phyloP scores from a whole-genome alignment of 257 asterid genomes.

The Ligustrum vulgare region DNA sequence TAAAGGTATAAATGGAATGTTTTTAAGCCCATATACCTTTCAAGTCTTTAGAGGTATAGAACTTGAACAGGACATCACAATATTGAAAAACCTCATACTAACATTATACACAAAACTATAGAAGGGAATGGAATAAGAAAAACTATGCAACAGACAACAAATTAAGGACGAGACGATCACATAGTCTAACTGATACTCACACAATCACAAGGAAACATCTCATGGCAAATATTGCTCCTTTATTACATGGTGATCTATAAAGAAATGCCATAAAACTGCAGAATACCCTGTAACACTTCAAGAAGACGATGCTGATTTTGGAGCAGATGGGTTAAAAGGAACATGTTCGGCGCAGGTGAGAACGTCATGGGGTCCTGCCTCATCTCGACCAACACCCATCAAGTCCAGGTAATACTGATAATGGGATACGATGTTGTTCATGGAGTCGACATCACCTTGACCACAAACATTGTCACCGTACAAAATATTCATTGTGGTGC shows the following conservation, averaged over 20 bases:
- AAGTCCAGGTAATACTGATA: slow-evolving; percentile 70
- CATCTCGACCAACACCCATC: slow-evolving; percentile 78
- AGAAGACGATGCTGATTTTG: slow-evolving; percentile 44
- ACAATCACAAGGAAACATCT: slow-evolving; percentile 11
- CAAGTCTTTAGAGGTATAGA: neutral
- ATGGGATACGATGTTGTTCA: slow-evolving; percentile 73
- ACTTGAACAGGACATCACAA: slow-evolving; percentile 14
- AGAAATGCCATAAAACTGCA: slow-evolving; percentile 1
- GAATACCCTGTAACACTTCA: slow-evolving; percentile 24
- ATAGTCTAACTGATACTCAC: slow-evolving; percentile 23
- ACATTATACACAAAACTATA: slow-evolving; percentile 21
- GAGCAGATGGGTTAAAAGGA: slow-evolving; percentile 49
- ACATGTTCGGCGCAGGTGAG: slow-evolving; percentile 75
- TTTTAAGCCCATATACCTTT: neutral
- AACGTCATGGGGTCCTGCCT: slow-evolving; percentile 66
- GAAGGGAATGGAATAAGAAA: slow-evolving; percentile 16
- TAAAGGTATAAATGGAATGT: too few species aligned
- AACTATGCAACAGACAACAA: slow-evolving; percentile 19
- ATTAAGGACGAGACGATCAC: neutral
- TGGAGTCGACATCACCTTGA: slow-evolving; percentile 72
- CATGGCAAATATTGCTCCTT: slow-evolving; percentile 32
- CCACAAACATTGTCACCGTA: slow-evolving; percentile 76
- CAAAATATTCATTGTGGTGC: slow-evolving; percentile 80
- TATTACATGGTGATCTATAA: slow-evolving; percentile 32
- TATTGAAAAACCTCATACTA: slow-evolving; percentile 22